A percentile compares a stretch with the other conserved stretches of the same genome.
Conservation (phyloP, 306 rosid genomes). For the Glycine soja region DNA sequence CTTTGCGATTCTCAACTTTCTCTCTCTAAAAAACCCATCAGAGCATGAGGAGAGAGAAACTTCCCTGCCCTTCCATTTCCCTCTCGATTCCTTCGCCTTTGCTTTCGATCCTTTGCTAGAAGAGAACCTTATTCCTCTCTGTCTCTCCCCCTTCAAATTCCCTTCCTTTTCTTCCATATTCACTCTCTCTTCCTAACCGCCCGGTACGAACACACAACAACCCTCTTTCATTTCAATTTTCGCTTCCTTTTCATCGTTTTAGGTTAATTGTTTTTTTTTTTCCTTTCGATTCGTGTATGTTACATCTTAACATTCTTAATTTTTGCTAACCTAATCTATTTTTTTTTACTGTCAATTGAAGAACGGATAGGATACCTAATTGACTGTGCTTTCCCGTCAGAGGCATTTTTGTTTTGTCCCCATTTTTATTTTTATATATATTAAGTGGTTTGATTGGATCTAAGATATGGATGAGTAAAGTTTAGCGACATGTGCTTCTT, state of each 20-base stretch:
- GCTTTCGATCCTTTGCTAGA: conserved; percentile 49
- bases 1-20: conserved; percentile 44
- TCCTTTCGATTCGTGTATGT: neutral
- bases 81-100: conserved; percentile 60
- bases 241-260: neutral
- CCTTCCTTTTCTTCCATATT: conserved; percentile 34
- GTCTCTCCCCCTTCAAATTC: conserved; percentile 31
- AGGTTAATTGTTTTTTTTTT: neutral
- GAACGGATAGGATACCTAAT: conserved; percentile 9
- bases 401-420: conserved; percentile 1
- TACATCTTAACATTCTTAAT: neutral
- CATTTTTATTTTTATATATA: neutral
- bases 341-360: neutral
- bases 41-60: conserved; percentile 41
- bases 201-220: conserved; percentile 43
- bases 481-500: conserved; percentile 63
- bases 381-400: neutral
- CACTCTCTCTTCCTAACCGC: conserved; percentile 5
- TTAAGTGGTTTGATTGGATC: conserved; percentile 54
- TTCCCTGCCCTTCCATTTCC: conserved; percentile 26
- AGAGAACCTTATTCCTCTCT: conserved; percentile 45
- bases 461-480: conserved; percentile 42
- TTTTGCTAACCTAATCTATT: neutral
- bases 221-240: neutral
- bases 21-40: conserved; percentile 32